Evolutionary conservation across 1,139 yeast species (phyloP).

Genomic region (Candida pseudoviswanathii): DNA sequence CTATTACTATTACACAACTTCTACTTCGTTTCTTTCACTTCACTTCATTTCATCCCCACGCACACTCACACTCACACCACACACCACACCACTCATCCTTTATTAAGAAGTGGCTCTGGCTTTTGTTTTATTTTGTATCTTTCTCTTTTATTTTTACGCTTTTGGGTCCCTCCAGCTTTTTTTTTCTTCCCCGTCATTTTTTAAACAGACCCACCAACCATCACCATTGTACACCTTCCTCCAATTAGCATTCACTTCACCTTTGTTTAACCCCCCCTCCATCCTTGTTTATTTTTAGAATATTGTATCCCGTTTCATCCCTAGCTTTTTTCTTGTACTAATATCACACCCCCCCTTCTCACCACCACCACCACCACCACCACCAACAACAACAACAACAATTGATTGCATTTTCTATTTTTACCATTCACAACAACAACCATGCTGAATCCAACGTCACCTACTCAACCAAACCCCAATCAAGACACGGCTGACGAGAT

Average conservation of each 20-base stretch:
- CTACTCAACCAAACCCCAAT: not conserved
- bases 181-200: too few species aligned
- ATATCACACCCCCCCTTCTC: not conserved
- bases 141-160: not conserved
- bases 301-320: not conserved
- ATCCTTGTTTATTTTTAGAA: not conserved
- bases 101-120: too few species aligned
- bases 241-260: not conserved
- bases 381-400: too few species aligned
- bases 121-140: not conserved
- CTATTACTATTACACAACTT: too few species aligned
- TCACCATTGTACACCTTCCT: too few species aligned
- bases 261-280: too few species aligned
- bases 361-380: too few species aligned
- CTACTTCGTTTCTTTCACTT: not conserved
- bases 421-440: too few species aligned
- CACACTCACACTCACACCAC: too few species aligned
- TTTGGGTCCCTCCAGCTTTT: too few species aligned
- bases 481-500: not conserved
- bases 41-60: not conserved
- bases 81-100: too few species aligned
- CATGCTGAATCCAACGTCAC: conserved; percentile 6
- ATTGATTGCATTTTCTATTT: not conserved
- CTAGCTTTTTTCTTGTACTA: not conserved
- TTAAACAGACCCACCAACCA: too few species aligned